Evolutionary conservation across 2,329 filamentous ascomycete genomes (phyloP).

Genomic region (Pezicula carpinea): DNA sequence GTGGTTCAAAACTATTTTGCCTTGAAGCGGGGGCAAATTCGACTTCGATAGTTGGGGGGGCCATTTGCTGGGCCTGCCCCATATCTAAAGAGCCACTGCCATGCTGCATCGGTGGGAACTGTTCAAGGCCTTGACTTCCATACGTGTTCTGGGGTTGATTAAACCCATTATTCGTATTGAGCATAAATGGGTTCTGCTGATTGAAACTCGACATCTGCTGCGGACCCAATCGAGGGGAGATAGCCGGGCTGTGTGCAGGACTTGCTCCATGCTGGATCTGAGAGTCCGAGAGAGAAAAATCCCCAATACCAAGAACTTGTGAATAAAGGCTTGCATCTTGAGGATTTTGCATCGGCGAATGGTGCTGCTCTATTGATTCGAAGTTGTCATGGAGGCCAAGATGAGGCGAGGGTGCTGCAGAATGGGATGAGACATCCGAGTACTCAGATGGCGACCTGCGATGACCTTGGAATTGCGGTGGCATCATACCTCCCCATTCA

Average conservation of each 20-base stretch:
- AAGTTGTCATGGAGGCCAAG: conserved; percentile 74
- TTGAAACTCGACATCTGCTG: conserved; percentile 50
- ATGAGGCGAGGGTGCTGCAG: conserved; percentile 78
- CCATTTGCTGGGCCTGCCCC: conserved; percentile 69
- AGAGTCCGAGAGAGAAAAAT: conserved; percentile 74
- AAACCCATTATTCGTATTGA: conserved; percentile 44
- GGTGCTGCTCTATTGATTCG: conserved; percentile 63
- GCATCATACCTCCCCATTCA: conserved; percentile 52
- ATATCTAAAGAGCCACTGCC: conserved; percentile 51
- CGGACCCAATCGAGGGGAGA: conserved; percentile 57
- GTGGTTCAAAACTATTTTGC: conserved; percentile 60
- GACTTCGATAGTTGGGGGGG: conserved; percentile 91
- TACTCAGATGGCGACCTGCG: conserved; percentile 84
- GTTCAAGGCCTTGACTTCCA: conserved; percentile 40
- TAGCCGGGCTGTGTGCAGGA: conserved; percentile 69
- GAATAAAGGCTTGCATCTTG: conserved; percentile 71
- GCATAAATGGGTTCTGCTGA: conserved; percentile 39
- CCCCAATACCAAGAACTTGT: conserved; percentile 71
- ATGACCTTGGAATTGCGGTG: conserved; percentile 69
- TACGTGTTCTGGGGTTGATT: conserved; percentile 46
- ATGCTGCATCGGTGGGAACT: conserved; percentile 38
- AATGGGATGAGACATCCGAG: conserved; percentile 85
- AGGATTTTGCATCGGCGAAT: conserved; percentile 76
- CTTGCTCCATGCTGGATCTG: conserved; percentile 48
- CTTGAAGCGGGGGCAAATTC: conserved; percentile 77